Evolutionary conservation across 1,284 basidiomycete genomes (phyloP).

Genomic region (Lignosus rhinocerotis): DNA sequence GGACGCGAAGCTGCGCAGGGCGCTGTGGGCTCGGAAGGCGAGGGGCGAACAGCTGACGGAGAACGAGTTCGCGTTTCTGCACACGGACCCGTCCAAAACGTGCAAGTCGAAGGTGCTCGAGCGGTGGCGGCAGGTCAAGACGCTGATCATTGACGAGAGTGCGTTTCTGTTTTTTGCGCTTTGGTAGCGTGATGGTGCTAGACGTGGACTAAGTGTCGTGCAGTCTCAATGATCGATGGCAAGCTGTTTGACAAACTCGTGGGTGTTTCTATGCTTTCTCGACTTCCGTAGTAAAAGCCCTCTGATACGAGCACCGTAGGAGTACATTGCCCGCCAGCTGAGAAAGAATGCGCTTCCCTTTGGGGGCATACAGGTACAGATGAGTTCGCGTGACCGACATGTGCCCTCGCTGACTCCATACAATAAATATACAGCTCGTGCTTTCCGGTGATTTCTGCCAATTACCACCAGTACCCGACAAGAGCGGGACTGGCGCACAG

Average conservation of each 20-base stretch:
- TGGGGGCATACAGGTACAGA: conserved; percentile 69
- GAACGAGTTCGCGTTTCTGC: conserved; percentile 8
- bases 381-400: too few species aligned
- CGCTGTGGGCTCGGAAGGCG: conserved; percentile 39
- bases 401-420: not conserved
- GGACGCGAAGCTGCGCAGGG: conserved; percentile 6
- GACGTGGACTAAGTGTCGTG: not conserved
- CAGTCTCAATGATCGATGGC: conserved; percentile 39
- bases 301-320: conserved; percentile 22
- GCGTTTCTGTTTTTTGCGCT: conserved; percentile 22
- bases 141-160: conserved; percentile 76
- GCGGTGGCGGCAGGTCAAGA: conserved; percentile 54
- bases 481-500: conserved; percentile 30
- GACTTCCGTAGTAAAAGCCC: not conserved
- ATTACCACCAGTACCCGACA: conserved; percentile 70
- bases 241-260: conserved; percentile 69
- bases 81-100: conserved; percentile 3
- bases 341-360: conserved; percentile 55
- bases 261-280: conserved; percentile 12
- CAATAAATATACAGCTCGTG: conserved; percentile 50
- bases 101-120: conserved; percentile 24
- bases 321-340: conserved; percentile 51
- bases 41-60: conserved; percentile 5
- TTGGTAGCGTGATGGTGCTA: not conserved
- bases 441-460: conserved; percentile 83